A percentile compares a stretch with the other conserved stretches of the same genome.
Conservation (phyloP, 768 basidiomycete genomes). For the Coprinopsis cinerea region DNA sequence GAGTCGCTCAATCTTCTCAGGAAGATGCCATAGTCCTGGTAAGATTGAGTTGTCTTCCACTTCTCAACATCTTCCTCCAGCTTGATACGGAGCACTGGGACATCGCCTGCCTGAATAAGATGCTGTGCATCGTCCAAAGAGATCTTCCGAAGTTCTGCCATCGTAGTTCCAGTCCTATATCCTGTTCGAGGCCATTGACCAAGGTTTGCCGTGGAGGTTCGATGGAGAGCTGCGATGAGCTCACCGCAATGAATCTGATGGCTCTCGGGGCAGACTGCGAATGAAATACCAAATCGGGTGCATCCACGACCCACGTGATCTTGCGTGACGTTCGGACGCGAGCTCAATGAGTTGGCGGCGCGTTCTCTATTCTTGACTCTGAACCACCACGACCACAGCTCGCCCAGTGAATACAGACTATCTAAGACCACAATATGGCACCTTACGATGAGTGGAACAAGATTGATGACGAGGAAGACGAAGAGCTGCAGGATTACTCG, state of each 20-base stretch:
- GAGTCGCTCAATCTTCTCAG: slow-evolving; percentile 71
- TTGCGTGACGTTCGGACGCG: slow-evolving; percentile 9
- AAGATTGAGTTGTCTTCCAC: slow-evolving; percentile 74
- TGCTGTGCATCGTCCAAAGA: too few species aligned
- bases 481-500: slow-evolving; percentile 68
- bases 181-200: too few species aligned
- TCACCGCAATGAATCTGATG: too few species aligned
- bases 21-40: slow-evolving; percentile 69
- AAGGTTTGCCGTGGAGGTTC: too few species aligned
- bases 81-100: slow-evolving; percentile 52
- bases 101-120: neutral
- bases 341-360: neutral
- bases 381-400: neutral
- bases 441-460: slow-evolving; percentile 79
- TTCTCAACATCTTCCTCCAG: slow-evolving; percentile 64
- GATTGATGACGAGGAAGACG: slow-evolving; percentile 76
- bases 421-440: slow-evolving; percentile 38
- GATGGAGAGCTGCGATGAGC: too few species aligned
- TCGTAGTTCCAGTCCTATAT: too few species aligned
- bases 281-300: neutral
- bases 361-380: neutral
- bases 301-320: slow-evolving; percentile 6
- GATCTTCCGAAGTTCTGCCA: neutral
- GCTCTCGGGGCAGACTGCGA: too few species aligned
- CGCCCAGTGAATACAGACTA: neutral